Evolutionary conservation across 2,329 filamentous ascomycete genomes (phyloP).

Genomic region (Daldinia eschscholtzii): DNA sequence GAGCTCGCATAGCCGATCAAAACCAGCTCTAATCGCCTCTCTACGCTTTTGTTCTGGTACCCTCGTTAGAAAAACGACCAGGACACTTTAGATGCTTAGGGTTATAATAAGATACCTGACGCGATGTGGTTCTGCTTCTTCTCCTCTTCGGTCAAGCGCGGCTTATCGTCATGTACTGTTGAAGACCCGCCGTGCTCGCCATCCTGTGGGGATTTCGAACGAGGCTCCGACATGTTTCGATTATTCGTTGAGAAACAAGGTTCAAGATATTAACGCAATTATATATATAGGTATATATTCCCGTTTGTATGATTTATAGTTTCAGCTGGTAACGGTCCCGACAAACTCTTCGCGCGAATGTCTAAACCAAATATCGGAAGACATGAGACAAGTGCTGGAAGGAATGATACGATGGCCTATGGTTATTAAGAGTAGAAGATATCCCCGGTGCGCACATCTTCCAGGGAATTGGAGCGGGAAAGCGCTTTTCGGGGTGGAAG

Average conservation of each 20-base stretch:
- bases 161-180: conserved; percentile 62
- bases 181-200: conserved; percentile 44
- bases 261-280: background rate
- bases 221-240: conserved; percentile 44
- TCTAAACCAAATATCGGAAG: conserved; percentile 34
- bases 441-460: conserved; percentile 36
- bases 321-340: conserved; percentile 19
- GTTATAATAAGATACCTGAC: conserved; percentile 56
- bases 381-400: conserved; percentile 38
- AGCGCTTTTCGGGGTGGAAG: conserved; percentile 2
- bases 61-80: background rate
- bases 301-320: background rate
- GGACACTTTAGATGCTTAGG: background rate
- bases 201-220: conserved; percentile 48
- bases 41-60: conserved; percentile 69
- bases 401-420: conserved; percentile 22
- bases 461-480: conserved; percentile 13
- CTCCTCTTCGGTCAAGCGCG: conserved; percentile 65
- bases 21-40: conserved; percentile 83
- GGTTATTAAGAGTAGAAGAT: conserved; percentile 27
- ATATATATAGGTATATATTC: conserved; percentile 1
- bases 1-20: conserved; percentile 82
- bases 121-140: conserved; percentile 69
- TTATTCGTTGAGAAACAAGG: conserved; percentile 4
- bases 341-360: conserved; percentile 30